Percentiles rank a stretch among this genome's conserved stretches.
Evolutionary conservation across 495 filamentous ascomycete genomes (phyloP).

Genomic region (Friedmanniomyces endolithicus): DNA sequence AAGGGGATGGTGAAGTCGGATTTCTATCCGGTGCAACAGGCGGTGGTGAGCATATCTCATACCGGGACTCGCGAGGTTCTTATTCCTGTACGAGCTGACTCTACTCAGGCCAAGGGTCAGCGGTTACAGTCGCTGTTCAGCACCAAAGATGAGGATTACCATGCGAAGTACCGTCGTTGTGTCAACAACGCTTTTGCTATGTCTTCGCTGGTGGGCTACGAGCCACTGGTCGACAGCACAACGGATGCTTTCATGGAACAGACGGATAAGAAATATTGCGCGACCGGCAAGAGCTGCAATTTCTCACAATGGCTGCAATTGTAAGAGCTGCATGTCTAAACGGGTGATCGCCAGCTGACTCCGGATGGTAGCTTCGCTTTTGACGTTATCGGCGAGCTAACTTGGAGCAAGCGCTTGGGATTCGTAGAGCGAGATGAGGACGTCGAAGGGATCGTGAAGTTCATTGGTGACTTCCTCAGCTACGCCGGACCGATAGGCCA

Average conservation of each 20-base stretch:
- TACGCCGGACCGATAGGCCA: constrained; percentile 41
- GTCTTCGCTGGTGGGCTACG: constrained; percentile 56
- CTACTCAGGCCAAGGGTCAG: constrained; percentile 40
- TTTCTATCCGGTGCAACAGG: constrained; percentile 16
- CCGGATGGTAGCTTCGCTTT: constrained; percentile 48
- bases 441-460: constrained; percentile 32
- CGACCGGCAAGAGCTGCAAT: constrained; percentile 42
- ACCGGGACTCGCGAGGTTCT: constrained; percentile 31
- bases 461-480: constrained; percentile 34
- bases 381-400: constrained; percentile 52
- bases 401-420: constrained; percentile 31
- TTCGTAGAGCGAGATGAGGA: constrained; percentile 32
- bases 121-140: constrained; percentile 65
- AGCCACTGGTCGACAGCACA: constrained; percentile 60
- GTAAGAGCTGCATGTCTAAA: not conserved
- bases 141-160: constrained; percentile 60
- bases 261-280: constrained; percentile 48
- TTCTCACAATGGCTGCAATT: constrained; percentile 59
- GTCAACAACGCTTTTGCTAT: constrained; percentile 65
- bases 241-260: constrained; percentile 49
- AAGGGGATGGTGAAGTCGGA: constrained; percentile 59
- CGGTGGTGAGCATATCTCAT: not conserved
- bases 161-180: constrained; percentile 54
- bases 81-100: not conserved
- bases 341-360: not conserved